Evolutionary conservation across 1,284 basidiomycete species (phyloP).

Genomic region (Malassezia yamatoensis): DNA sequence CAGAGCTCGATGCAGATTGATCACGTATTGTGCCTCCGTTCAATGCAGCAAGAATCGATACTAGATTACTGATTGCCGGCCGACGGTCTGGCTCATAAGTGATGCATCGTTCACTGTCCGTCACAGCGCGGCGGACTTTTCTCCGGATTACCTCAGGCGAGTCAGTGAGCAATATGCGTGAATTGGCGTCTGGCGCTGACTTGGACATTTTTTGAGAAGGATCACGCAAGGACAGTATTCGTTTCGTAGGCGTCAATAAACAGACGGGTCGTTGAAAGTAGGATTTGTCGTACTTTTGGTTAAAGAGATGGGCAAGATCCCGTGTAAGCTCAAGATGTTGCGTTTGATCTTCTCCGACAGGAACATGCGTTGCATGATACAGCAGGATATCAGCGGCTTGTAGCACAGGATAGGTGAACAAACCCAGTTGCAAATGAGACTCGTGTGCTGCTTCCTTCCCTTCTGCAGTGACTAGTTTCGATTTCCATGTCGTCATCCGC

Average conservation of each 20-base stretch:
- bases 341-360: constrained; percentile 87
- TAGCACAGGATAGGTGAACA: constrained; percentile 83
- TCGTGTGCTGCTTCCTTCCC: constrained; percentile 69
- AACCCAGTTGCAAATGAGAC: constrained; percentile 66
- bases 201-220: constrained; percentile 90
- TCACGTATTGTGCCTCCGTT: constrained; percentile 53
- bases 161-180: constrained; percentile 79
- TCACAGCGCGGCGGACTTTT: constrained; percentile 73
- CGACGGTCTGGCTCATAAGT: constrained; percentile 66
- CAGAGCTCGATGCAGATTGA: constrained; percentile 2
- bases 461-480: constrained; percentile 63
- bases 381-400: constrained; percentile 86
- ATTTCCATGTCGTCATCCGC: constrained; percentile 94
- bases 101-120: constrained; percentile 61
- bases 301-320: constrained; percentile 74
- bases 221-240: constrained; percentile 67
- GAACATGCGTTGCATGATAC: constrained; percentile 83
- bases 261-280: constrained; percentile 60
- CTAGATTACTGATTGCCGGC: constrained; percentile 72
- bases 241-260: constrained; percentile 62
- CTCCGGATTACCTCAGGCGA: constrained; percentile 55
- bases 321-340: constrained; percentile 83
- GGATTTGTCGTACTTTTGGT: constrained; percentile 53
- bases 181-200: constrained; percentile 67
- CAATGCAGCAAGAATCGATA: constrained; percentile 57